These are phyloP conservation scores for Plantago coronopus DNA, from an alignment of 305 asterid species.

Conservation along the genomic window DNA sequence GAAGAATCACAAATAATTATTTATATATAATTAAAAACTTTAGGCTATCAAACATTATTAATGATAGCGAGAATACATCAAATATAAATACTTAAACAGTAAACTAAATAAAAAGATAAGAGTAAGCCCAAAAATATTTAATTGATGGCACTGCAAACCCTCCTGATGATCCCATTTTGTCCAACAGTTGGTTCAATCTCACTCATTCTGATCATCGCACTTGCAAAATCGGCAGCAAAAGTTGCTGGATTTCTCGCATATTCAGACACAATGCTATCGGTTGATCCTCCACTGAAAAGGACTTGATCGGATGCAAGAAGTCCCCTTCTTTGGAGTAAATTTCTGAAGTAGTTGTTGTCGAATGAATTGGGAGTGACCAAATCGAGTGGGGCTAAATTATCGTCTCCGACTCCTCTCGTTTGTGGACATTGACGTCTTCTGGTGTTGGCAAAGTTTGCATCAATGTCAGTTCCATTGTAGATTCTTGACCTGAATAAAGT, in stretches of 20 bases:
- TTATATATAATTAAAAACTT: no score
- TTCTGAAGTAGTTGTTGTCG: slow-evolving; percentile 56
- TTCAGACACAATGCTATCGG: slow-evolving; percentile 27
- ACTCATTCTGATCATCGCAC: slow-evolving; percentile 56
- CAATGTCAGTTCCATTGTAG: slow-evolving; percentile 54
- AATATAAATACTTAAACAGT: no score
- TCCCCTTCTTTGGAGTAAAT: slow-evolving; percentile 39
- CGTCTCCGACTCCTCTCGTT: slow-evolving; percentile 28
- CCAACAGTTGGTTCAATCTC: slow-evolving; percentile 40
- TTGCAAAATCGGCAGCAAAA: slow-evolving; percentile 41
- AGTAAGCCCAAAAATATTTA: no score
- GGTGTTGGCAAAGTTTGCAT: slow-evolving; percentile 44
- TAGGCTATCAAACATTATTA: no score
- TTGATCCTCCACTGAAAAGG: slow-evolving; percentile 41
- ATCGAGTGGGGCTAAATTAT: slow-evolving; percentile 55
- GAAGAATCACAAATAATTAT: no score
- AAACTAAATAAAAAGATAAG: no score
- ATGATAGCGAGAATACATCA: no score
- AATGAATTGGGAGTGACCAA: slow-evolving; percentile 51
- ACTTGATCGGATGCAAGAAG: slow-evolving; percentile 58
- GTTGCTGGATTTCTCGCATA: slow-evolving; percentile 33
- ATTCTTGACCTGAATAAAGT: slow-evolving; percentile 44
- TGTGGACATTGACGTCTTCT: slow-evolving; percentile 45
- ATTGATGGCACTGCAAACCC: slow-evolving; percentile 41
- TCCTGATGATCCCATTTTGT: slow-evolving; percentile 48